Base-by-base conservation (phyloP, 1,139 yeast genomes). In the Petasospora fabianii region DNA sequence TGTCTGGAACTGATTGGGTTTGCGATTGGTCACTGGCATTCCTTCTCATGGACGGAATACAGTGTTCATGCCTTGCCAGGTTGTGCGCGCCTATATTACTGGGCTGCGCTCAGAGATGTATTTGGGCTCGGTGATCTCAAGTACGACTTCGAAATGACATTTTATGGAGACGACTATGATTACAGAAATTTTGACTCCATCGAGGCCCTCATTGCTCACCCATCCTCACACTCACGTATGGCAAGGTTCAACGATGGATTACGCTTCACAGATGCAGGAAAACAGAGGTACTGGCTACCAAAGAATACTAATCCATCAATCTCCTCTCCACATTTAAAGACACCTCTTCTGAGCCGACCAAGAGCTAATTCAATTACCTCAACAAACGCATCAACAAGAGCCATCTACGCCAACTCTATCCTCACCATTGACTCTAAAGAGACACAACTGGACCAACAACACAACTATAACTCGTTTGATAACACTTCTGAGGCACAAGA, bases 1-100 rank as follows among this genome's bases (percentile, higher is more conserved):
- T 87, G 96, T 58, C 65, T 85, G 24, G 98, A 94, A 56, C 72
- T 92, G 68, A 71, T 90, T 15, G 85, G 80, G 4, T 92, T 92
- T 66, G 88, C 97, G 0, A 62, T 84, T 24, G 84, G 95, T 11
- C 98, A 92, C 64, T 82, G 92, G 83, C 60, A 71, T 32, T 90
- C 97, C 0, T 92, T 92, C 59, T 77, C 87, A 7, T 84, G 83
- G 61, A 65, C 66, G 6, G 95, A 88, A 29, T 92, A 83, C 58
- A 74, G 83, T 3, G 66, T 77, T 2, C 60, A 73, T 6, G 63
- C 63, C 7, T 64, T 84, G 42, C 90, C 92, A 1, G 74, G 72
- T 17, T 77, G 81, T 47, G 92, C 86, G 0, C 66, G 95, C 38
- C 55, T 87, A 36, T 66, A 75, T 21, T 70, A 80, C 18, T 55